phyloP scores from a whole-genome alignment of 106 monocot species.

The Acorus calamus region DNA sequence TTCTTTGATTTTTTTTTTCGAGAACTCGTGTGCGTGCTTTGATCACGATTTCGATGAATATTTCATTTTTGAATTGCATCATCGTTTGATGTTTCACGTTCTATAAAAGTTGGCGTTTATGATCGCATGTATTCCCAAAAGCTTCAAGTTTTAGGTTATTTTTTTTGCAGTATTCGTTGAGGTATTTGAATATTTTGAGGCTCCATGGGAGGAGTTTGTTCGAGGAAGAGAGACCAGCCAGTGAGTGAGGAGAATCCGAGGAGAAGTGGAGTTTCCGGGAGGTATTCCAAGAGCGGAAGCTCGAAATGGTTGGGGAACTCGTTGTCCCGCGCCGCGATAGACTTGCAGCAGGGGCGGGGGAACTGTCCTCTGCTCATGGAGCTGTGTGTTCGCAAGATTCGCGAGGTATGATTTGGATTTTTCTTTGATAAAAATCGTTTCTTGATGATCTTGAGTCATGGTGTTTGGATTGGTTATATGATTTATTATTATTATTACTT shows the following conservation, averaged over 20 bases:
- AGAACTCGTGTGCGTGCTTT: too few relatives aligned
- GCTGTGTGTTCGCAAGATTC: constrained; percentile 57
- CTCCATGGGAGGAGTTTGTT: constrained; percentile 85
- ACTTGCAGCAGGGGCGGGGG: constrained; percentile 13
- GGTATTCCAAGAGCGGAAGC: constrained; percentile 65
- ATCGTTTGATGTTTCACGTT: too few relatives aligned
- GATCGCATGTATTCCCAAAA: too few relatives aligned
- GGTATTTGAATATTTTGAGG: too few relatives aligned
- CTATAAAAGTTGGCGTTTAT: too few relatives aligned
- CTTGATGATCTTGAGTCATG: neutral
- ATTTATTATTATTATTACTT: neutral
- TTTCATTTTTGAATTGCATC: too few relatives aligned
- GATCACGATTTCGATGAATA: too few relatives aligned
- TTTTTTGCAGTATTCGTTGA: too few relatives aligned
- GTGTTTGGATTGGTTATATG: neutral
- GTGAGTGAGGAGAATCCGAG: constrained; percentile 32
- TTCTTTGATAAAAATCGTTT: neutral
- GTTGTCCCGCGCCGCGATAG: constrained; percentile 43
- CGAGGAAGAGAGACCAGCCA: constrained; percentile 62
- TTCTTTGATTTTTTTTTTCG: too few relatives aligned
- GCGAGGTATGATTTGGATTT: constrained; percentile 45
- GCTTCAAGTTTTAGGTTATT: too few relatives aligned
- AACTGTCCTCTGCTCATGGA: constrained; percentile 80
- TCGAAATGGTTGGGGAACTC: constrained; percentile 69
- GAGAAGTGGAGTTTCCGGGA: constrained; percentile 18